These are phyloP conservation scores for Epichloe uncinata DNA, from an alignment of 2,329 filamentous ascomycete species.

Conservation along the genomic window DNA sequence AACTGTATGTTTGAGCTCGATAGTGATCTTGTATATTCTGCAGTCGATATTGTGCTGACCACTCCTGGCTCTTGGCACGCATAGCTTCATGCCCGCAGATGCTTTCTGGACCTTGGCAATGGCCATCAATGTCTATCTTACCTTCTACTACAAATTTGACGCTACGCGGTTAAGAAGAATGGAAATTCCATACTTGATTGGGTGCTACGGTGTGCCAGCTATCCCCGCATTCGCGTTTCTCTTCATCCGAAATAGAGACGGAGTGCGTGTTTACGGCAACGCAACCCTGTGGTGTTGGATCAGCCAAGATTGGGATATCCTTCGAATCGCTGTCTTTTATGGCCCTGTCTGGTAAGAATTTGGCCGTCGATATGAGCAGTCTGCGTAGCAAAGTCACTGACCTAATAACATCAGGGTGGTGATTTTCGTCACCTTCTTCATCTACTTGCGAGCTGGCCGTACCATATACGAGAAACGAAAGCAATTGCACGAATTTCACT, in stretches of 20 bases:
- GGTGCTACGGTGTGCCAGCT: slow-evolving; percentile 63
- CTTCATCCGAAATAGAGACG: slow-evolving; percentile 42
- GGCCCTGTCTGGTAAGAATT: slow-evolving; percentile 47
- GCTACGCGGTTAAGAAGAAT: slow-evolving; percentile 48
- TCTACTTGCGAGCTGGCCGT: slow-evolving; percentile 52
- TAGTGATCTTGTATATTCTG: too few relatives aligned
- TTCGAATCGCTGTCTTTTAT: slow-evolving; percentile 65
- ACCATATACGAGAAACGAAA: slow-evolving; percentile 55
- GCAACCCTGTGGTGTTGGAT: slow-evolving; percentile 79
- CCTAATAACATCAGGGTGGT: slow-evolving; percentile 34
- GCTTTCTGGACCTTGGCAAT: slow-evolving; percentile 68
- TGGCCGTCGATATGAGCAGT: background rate
- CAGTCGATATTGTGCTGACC: background rate
- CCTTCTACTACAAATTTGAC: slow-evolving; percentile 64
- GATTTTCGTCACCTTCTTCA: slow-evolving; percentile 47
- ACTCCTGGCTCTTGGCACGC: slow-evolving; percentile 8
- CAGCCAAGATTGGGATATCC: slow-evolving; percentile 48
- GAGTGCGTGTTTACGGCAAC: slow-evolving; percentile 53
- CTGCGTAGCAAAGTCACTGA: background rate
- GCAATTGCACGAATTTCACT: slow-evolving; percentile 43
- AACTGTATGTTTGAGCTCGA: slow-evolving; percentile 46
- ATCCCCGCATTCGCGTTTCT: slow-evolving; percentile 55
- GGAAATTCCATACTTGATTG: slow-evolving; percentile 55
- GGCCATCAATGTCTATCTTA: slow-evolving; percentile 73
- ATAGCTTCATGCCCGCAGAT: slow-evolving; percentile 66